phyloP scores from a whole-genome alignment of 2,329 filamentous ascomycete species.

The Gremmenia infestans region DNA sequence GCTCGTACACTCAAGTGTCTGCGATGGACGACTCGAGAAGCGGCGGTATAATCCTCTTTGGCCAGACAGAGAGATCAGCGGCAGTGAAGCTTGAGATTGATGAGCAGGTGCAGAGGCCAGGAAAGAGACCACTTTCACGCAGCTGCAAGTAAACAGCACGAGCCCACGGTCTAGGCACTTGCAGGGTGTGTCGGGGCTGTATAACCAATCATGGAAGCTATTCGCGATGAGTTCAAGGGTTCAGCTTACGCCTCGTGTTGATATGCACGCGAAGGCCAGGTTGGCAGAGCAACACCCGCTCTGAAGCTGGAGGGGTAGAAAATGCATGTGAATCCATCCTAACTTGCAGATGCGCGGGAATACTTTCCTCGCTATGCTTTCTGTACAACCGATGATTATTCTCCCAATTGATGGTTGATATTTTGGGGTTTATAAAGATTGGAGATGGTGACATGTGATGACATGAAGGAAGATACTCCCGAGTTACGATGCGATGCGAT shows the following conservation, averaged over 20 bases:
- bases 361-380: no score
- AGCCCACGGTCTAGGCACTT: constrained; percentile 1
- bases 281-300: constrained; percentile 5
- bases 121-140: constrained; percentile 11
- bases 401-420: no score
- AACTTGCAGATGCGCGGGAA: no score
- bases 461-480: no score
- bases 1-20: constrained; percentile 11
- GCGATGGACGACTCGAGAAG: background rate
- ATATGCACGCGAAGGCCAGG: background rate
- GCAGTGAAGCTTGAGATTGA: constrained; percentile 1
- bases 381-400: no score
- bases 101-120: constrained; percentile 9
- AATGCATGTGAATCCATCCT: no score
- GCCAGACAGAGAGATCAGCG: background rate
- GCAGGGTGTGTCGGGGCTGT: no score
- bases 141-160: constrained; percentile 13
- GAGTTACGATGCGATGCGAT: no score
- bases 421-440: no score
- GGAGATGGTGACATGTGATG: no score
- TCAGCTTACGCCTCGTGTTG: constrained; percentile 2
- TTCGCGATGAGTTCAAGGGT: constrained; percentile 1
- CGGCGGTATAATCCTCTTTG: background rate
- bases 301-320: background rate
- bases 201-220: constrained; percentile 11